These are phyloP conservation scores for Delonix regia DNA, from an alignment of 306 rosid species.

Conservation along the genomic window DNA sequence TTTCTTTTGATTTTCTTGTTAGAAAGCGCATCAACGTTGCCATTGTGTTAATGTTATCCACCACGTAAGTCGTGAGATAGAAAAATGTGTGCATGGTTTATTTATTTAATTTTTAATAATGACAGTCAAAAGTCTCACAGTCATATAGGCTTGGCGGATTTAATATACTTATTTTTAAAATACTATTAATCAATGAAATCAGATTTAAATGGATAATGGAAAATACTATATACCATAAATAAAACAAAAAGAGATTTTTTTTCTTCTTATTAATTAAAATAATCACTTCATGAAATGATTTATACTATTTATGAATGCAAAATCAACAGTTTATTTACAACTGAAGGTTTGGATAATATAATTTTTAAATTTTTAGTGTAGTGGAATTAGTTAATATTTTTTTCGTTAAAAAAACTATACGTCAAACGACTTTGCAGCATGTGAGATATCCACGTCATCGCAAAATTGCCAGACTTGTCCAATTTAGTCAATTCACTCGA, in stretches of 20 bases:
- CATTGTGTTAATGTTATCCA: neutral
- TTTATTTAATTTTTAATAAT: neutral
- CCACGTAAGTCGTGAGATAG: neutral
- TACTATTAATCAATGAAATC: neutral
- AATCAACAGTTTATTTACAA: neutral
- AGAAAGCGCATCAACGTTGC: neutral
- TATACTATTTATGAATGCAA: neutral
- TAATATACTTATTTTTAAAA: neutral
- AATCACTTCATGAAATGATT: neutral
- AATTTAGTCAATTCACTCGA: too few species aligned
- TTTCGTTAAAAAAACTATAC: too few species aligned
- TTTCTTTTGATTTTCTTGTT: neutral
- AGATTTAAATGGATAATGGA: neutral
- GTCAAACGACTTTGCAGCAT: too few species aligned
- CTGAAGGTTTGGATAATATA: neutral
- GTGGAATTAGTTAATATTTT: too few species aligned
- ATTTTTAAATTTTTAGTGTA: neutral
- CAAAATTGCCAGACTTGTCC: too few species aligned
- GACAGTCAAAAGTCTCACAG: neutral
- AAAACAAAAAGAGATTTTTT: neutral
- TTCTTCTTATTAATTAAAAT: neutral
- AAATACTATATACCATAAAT: neutral
- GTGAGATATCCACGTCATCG: too few species aligned
- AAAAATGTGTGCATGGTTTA: neutral
- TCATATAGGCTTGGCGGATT: neutral